Evolutionary conservation across 257 asterid genomes (phyloP).

Genomic region (Handroanthus guayacan): DNA sequence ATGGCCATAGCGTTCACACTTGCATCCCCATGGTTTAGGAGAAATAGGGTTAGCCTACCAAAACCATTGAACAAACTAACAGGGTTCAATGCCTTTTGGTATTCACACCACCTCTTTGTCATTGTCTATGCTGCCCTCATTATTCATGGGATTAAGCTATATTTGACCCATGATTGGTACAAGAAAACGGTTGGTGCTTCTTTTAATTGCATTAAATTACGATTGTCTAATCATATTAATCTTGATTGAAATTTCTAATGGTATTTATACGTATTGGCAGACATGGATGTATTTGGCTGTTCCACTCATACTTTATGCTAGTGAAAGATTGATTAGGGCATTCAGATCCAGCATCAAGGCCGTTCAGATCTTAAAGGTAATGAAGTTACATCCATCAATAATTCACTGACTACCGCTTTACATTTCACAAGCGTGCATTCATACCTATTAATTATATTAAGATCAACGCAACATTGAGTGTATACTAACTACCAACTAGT

Average conservation of each 20-base stretch:
- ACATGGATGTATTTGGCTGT: conserved; percentile 94
- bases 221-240: too few relatives aligned
- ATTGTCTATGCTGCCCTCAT: conserved; percentile 58
- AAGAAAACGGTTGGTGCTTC: conserved; percentile 57
- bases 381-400: not conserved
- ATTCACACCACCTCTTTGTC: conserved; percentile 62
- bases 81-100: conserved; percentile 80
- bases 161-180: conserved; percentile 61
- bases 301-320: conserved; percentile 73
- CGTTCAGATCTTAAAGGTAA: conserved; percentile 82
- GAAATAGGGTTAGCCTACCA: conserved; percentile 52
- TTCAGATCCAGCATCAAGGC: conserved; percentile 79
- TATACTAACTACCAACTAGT: too few relatives aligned
- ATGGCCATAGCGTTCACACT: conserved; percentile 90
- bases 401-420: not conserved
- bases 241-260: not conserved
- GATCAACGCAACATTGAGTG: too few relatives aligned
- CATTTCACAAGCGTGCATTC: too few relatives aligned
- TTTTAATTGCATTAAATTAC: not conserved
- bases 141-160: conserved; percentile 63
- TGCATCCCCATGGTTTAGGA: conserved; percentile 84
- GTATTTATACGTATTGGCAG: conserved; percentile 41
- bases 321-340: conserved; percentile 81
- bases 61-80: conserved; percentile 58
- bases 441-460: too few relatives aligned